Evolutionary conservation across 2,329 filamentous ascomycete genomes (phyloP).

Genomic region (Aspergillus terreus): DNA sequence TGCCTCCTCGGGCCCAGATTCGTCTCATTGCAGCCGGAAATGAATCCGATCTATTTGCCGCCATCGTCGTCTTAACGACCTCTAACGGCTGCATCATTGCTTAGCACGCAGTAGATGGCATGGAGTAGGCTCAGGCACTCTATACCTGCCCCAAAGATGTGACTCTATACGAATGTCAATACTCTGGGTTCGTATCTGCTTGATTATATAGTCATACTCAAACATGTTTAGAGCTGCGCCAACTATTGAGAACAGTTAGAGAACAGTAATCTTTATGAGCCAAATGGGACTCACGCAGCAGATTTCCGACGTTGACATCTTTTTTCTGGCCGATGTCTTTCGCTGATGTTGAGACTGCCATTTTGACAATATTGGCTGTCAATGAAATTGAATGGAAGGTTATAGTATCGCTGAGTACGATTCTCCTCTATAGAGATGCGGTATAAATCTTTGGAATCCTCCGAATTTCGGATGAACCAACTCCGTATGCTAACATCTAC

Average conservation of each 20-base stretch:
- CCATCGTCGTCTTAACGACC: background rate
- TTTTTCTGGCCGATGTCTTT: too few relatives aligned
- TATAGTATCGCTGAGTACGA: too few relatives aligned
- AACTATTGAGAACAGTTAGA: background rate
- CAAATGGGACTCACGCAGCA: too few relatives aligned
- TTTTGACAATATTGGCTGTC: too few relatives aligned
- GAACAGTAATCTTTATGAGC: too few relatives aligned
- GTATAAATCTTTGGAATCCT: too few relatives aligned
- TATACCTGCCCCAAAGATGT: background rate
- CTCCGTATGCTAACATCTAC: too few relatives aligned
- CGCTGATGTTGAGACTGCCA: too few relatives aligned
- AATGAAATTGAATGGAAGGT: too few relatives aligned
- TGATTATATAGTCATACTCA: background rate
- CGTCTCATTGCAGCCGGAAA: background rate
- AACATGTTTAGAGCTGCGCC: background rate
- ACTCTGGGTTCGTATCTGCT: background rate
- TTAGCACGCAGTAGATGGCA: background rate
- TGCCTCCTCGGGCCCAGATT: background rate
- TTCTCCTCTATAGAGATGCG: too few relatives aligned
- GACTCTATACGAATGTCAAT: background rate
- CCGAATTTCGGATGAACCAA: too few relatives aligned
- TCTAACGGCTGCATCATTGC: background rate
- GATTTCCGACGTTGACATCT: too few relatives aligned
- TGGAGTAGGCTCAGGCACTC: background rate
- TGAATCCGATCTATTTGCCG: background rate